phyloP scores from a whole-genome alignment of 805 yeast species.

The Saturnispora saitoi region DNA sequence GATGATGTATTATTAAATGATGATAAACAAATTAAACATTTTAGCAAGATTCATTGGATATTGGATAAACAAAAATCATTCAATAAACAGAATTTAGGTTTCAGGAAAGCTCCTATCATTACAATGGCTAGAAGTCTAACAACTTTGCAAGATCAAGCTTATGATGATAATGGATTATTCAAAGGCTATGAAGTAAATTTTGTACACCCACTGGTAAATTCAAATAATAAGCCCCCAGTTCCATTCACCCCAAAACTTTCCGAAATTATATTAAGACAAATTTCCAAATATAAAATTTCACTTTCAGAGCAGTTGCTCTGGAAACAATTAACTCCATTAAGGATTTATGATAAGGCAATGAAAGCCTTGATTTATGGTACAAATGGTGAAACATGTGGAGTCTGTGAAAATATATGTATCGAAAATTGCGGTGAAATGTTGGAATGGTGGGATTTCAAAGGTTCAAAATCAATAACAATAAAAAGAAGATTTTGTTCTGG shows the following conservation, averaged over 20 bases:
- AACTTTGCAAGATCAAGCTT: conserved; percentile 26
- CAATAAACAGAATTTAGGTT: conserved; percentile 16
- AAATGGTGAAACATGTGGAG: conserved; percentile 44
- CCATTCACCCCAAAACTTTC: conserved; percentile 37
- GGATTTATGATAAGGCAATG: conserved; percentile 38
- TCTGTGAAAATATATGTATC: conserved; percentile 39
- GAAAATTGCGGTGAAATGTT: conserved; percentile 50
- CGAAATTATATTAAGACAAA: conserved; percentile 38
- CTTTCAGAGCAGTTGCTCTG: conserved; percentile 46
- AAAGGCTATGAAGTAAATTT: conserved; percentile 8
- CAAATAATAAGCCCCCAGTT: conserved; percentile 11
- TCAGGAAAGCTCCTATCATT: conserved; percentile 16
- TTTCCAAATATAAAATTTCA: conserved; percentile 46
- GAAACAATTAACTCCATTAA: conserved; percentile 40
- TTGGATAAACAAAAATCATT: background rate
- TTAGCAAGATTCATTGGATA: conserved; percentile 26
- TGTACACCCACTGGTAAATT: conserved; percentile 12
- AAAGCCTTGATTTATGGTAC: conserved; percentile 46
- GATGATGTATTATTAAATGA: background rate
- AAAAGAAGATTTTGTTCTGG: conserved; percentile 49
- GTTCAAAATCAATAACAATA: conserved; percentile 42
- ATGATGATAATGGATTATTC: conserved; percentile 10
- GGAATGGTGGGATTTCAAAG: conserved; percentile 62
- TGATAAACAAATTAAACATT: conserved; percentile 16
- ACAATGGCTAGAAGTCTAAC: conserved; percentile 26